phyloP scores from a whole-genome alignment of 305 asterid species.

The Solanum aculeatissimum region DNA sequence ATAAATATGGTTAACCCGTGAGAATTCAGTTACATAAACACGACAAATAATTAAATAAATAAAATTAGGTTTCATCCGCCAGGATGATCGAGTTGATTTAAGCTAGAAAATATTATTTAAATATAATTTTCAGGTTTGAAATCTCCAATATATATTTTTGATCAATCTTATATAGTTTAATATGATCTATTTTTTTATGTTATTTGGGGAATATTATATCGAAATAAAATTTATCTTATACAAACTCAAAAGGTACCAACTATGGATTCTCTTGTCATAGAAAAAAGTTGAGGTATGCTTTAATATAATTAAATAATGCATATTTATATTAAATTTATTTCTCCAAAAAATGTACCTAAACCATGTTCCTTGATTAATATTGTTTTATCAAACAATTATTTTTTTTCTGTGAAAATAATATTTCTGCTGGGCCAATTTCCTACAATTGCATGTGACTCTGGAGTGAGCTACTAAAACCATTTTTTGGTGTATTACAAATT shows the following conservation, averaged over 20 bases:
- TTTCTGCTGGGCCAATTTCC: not conserved
- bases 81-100: not conserved
- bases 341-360: constrained; percentile 8
- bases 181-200: not conserved
- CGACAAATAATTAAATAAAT: not conserved
- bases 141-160: not conserved
- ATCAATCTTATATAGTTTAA: not conserved
- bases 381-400: not conserved
- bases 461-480: not conserved
- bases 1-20: not conserved
- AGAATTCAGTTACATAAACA: not conserved
- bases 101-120: not conserved
- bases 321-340: not conserved
- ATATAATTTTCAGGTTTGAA: not conserved
- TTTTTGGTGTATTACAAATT: not conserved
- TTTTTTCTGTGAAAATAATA: not conserved
- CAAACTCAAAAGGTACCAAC: not conserved
- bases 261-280: not conserved
- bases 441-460: not conserved
- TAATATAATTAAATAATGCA: not conserved
- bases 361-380: constrained; percentile 8
- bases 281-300: not conserved
- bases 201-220: not conserved
- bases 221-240: not conserved
- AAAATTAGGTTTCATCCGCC: not conserved